Evolutionary conservation across 208 protist species (phyloP).

Genomic region (Trypanosoma congolense): DNA sequence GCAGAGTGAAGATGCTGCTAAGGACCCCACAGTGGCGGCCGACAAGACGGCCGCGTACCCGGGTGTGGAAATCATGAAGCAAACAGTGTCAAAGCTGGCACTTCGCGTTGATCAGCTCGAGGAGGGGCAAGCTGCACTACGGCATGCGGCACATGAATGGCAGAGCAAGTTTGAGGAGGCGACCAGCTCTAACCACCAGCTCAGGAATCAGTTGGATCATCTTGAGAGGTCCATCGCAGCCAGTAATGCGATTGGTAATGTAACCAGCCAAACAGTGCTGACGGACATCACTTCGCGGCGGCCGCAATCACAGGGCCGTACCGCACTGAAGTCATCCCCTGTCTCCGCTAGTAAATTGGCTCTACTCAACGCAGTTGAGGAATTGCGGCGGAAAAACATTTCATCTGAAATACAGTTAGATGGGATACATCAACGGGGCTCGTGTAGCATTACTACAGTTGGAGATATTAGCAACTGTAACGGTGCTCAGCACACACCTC

Average conservation of each 20-base stretch:
- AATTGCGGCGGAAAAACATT: constrained; percentile 48
- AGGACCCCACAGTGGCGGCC: neutral
- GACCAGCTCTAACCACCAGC: constrained; percentile 3
- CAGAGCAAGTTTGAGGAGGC: constrained; percentile 4
- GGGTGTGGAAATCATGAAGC: neutral
- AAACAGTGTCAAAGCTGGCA: constrained; percentile 9
- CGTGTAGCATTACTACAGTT: neutral
- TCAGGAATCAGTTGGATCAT: constrained; percentile 9
- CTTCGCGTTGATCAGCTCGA: constrained; percentile 39
- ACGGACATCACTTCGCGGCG: neutral
- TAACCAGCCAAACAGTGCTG: neutral
- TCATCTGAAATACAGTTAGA: constrained; percentile 34
- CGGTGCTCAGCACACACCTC: too few relatives aligned
- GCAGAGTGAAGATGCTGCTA: too few relatives aligned
- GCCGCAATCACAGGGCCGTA: neutral
- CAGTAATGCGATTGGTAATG: neutral
- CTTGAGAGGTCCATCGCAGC: neutral
- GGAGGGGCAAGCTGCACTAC: constrained; percentile 22
- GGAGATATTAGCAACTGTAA: too few relatives aligned
- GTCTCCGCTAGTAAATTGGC: constrained; percentile 1
- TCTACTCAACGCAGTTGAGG: constrained; percentile 25
- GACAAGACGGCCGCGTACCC: neutral
- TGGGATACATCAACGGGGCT: constrained; percentile 2
- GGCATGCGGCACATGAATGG: constrained; percentile 18
- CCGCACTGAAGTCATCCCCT: neutral